phyloP scores from a whole-genome alignment of 2,329 filamentous ascomycete genomes.

The Penicillium sp. region DNA sequence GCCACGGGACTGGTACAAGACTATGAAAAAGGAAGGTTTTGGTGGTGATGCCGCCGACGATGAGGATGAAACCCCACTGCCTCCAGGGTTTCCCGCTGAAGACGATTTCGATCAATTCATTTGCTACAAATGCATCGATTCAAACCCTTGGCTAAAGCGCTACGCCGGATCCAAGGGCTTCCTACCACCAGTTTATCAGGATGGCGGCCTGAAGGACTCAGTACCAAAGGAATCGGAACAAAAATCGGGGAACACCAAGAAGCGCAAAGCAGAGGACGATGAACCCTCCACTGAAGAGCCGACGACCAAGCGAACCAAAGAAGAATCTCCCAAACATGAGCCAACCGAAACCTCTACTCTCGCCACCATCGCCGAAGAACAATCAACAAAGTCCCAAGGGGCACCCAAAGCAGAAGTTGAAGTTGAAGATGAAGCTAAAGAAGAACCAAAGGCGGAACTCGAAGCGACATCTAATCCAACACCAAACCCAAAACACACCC shows the following conservation, averaged over 20 bases:
- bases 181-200: constrained; percentile 66
- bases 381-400: constrained; percentile 8
- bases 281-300: constrained; percentile 32
- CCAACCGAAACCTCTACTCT: background rate
- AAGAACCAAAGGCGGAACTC: background rate
- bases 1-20: constrained; percentile 63
- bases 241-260: constrained; percentile 48
- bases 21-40: constrained; percentile 15
- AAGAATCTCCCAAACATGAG: constrained; percentile 27
- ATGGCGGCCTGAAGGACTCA: constrained; percentile 25
- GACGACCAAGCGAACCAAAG: constrained; percentile 50
- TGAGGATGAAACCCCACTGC: constrained; percentile 63
- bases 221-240: background rate
- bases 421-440: constrained; percentile 9
- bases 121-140: constrained; percentile 89
- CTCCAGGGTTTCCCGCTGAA: constrained; percentile 83
- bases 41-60: constrained; percentile 25
- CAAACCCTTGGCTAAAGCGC: constrained; percentile 85
- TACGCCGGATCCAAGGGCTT: constrained; percentile 83
- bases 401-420: constrained; percentile 4
- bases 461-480: constrained; percentile 1
- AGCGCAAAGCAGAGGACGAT: constrained; percentile 64
- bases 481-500: constrained; percentile 56
- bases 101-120: constrained; percentile 87
- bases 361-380: background rate